A percentile compares a stretch with the other conserved stretches of the same genome.
phyloP scores from a whole-genome alignment of 2,329 filamentous ascomycete species.

The Botrytis hyacinthi region DNA sequence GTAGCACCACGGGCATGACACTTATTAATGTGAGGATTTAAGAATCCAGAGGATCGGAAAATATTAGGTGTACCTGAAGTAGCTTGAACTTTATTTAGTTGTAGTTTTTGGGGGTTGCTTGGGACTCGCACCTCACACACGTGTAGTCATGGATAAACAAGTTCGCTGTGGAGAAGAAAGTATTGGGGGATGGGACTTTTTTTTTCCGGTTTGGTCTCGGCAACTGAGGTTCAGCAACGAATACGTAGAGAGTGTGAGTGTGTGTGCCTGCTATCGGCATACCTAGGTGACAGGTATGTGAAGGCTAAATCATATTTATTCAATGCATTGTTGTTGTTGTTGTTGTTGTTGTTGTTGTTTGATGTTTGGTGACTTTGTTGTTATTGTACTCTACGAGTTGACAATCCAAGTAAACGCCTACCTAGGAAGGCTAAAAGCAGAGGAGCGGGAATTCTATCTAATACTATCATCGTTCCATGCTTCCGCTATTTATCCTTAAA shows the following conservation, averaged over 20 bases:
- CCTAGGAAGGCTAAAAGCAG: background rate
- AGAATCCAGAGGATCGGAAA: background rate
- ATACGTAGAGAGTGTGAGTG: background rate
- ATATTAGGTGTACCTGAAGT: slow-evolving; percentile 6
- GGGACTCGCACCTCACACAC: slow-evolving; percentile 2
- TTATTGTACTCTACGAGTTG: background rate
- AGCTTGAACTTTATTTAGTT: slow-evolving; percentile 15
- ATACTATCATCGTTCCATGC: background rate
- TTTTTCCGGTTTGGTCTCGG: slow-evolving; percentile 9
- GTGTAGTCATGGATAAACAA: slow-evolving; percentile 11
- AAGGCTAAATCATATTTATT: background rate
- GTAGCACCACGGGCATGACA: slow-evolving; percentile 22
- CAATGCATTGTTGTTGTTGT: background rate
- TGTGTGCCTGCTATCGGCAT: background rate
- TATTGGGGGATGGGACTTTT: background rate
- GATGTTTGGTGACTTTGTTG: background rate
- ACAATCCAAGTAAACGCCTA: background rate
- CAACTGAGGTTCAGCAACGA: background rate
- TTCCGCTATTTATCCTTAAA: background rate
- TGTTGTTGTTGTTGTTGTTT: background rate
- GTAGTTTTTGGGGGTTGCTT: slow-evolving; percentile 1
- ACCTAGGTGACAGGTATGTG: background rate
- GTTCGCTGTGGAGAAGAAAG: slow-evolving; percentile 13
- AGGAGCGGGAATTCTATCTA: background rate
- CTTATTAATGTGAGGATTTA: background rate